Percentiles rank a stretch among this genome's conserved stretches.
Conservation (phyloP, 768 basidiomycete species). For the Tephrocybe rancida region DNA sequence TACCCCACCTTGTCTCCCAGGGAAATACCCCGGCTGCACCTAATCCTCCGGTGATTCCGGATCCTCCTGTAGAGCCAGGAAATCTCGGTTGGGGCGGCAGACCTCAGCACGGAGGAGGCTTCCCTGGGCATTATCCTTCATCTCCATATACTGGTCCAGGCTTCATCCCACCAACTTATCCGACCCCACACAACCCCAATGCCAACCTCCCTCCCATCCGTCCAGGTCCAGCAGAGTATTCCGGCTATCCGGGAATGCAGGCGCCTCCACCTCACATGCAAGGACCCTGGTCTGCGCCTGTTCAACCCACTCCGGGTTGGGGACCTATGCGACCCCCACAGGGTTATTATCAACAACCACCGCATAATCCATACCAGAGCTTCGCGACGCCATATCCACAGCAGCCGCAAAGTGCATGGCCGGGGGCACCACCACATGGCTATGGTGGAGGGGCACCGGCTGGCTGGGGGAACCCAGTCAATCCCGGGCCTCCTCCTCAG, state of each 20-base stretch:
- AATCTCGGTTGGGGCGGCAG: not conserved
- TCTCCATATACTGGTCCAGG: conserved; percentile 3
- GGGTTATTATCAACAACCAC: not conserved
- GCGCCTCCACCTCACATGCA: not conserved
- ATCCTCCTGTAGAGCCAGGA: not conserved
- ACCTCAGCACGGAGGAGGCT: conserved; percentile 3
- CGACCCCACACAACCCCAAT: not conserved
- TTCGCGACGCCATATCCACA: conserved; percentile 1
- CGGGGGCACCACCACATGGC: not conserved
- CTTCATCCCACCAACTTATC: not conserved
- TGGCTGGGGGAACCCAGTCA: not conserved
- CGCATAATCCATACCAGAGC: not conserved
- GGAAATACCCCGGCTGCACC: not conserved
- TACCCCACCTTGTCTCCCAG: not conserved
- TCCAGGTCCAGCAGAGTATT: not conserved
- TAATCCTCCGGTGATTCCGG: conserved; percentile 8
- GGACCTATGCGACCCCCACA: not conserved
- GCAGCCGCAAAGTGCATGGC: conserved; percentile 7
- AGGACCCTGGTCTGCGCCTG: not conserved
- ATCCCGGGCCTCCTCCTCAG: not conserved
- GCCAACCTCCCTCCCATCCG: not conserved
- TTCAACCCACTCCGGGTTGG: conserved; percentile 1
- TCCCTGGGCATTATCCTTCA: not conserved
- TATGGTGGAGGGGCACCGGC: not conserved
- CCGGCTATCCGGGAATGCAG: not conserved